Percentiles rank a stretch among this genome's conserved stretches.
These are phyloP conservation scores for Elongisporangium prolatum DNA, from an alignment of 352 stramenopile species.

Conservation along the genomic window DNA sequence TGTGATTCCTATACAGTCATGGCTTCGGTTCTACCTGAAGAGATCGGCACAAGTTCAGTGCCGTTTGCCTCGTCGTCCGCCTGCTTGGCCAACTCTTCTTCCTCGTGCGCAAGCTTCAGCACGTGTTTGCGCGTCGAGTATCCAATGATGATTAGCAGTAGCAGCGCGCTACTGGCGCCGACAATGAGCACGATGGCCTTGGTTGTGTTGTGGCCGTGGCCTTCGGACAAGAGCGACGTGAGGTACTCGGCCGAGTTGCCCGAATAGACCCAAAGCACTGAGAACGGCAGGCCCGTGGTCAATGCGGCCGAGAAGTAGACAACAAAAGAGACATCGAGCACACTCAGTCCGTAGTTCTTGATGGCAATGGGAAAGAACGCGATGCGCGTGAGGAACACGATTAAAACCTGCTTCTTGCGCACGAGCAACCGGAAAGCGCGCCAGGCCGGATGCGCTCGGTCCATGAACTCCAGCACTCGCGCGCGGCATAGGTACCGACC, in stretches of 20 bases:
- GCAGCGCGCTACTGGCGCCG: constrained; percentile 41
- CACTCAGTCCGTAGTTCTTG: constrained; percentile 85
- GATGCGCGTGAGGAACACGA: constrained; percentile 76
- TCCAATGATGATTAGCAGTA: constrained; percentile 57
- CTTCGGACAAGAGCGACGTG: constrained; percentile 35
- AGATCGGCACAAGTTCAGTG: neutral
- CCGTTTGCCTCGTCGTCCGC: neutral
- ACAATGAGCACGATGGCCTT: constrained; percentile 53
- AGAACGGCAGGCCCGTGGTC: constrained; percentile 65
- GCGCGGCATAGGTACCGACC: constrained; percentile 59
- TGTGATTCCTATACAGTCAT: neutral
- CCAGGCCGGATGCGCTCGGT: constrained; percentile 62
- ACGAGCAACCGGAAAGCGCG: constrained; percentile 63
- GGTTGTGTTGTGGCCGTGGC: constrained; percentile 30
- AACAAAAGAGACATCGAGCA: constrained; percentile 62
- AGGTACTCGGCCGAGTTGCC: constrained; percentile 65
- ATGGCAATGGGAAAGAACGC: constrained; percentile 83
- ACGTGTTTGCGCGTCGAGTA: constrained; percentile 73
- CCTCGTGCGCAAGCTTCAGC: constrained; percentile 44
- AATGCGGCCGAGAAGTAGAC: constrained; percentile 65
- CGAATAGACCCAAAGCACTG: constrained; percentile 74
- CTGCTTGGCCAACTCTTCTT: constrained; percentile 12
- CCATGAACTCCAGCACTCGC: constrained; percentile 65
- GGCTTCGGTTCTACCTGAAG: neutral
- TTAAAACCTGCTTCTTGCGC: constrained; percentile 52